Base-by-base conservation (phyloP, 2,329 filamentous ascomycete genomes). In the Aphanoascus verrucosus region DNA sequence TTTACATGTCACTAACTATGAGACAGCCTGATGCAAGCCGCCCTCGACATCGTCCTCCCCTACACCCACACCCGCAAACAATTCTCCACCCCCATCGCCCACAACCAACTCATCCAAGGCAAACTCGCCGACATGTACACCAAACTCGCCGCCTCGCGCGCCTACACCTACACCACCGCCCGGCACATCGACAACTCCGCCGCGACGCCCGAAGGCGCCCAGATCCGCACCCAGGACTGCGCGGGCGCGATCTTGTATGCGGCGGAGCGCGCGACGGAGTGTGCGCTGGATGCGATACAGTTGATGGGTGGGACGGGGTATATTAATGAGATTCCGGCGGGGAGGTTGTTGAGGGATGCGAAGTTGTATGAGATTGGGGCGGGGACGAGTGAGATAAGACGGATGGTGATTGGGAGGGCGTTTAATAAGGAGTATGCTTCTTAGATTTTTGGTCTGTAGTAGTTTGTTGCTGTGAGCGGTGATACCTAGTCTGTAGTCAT, bases 91-190 rank as follows among this genome's bases (percentile, higher is more conserved):
- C 91, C 91, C 1, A 87, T 97, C 58, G 91, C 87, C 0, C 85
- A 93, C 61, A 94, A 95, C 69, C 93, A 98, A 70, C 77, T 97
- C 58, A 79, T 97, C 19, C 93, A 97, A 71, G 91, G 87, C 54
- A 91, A 90, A 66, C 77, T 97, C 44, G 89, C 93, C 53, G 90
- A 97, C 68, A 96, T 98, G 90, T 94, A 97, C 72, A 96, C 89
- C 46, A 94, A 94, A 70, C 80, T 93, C 55, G 84, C 87, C 63
- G 89, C 86, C 9, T 83, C 85, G 14, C 77, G 83, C n/a, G 80
- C 89, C 1, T 96, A 95, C 70, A 97, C 91, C 0, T 94, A 94
- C 65, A 74, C 78, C 37, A 90, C 90, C 0, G 93, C 93, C 2
- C 78, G 79, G 45, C 77, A 79, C 1, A 85, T 96, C 17, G 91